Base-by-base conservation (phyloP, 495 filamentous ascomycete genomes). In the Immersiella caudata region DNA sequence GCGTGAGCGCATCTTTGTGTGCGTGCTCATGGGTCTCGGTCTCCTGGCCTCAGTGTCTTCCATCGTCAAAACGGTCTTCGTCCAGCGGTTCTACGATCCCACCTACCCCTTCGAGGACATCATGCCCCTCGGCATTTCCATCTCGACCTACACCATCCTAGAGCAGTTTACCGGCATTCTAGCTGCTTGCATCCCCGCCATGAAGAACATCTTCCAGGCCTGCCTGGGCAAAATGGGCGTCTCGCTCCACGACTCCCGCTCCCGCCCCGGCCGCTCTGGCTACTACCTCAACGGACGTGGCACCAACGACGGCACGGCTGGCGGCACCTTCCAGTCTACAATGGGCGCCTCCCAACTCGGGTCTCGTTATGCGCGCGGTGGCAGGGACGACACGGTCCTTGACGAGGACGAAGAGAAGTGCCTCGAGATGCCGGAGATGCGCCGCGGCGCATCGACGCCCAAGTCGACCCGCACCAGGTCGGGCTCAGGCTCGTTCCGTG, bases 21-120 rank as follows among this genome's bases (percentile, higher is more conserved):
- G 71, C 62, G 56, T 69, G 25, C 54, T 75, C 7, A 75, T 75
- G 73, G 73, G 68, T 49, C 70, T 75, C 60, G 73, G 73, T 54
- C 36, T 75, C 57, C 66, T 75, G 7, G 73, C 71, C 12, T 69
- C 67, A 18, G 62, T 68, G 0, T 67, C 65, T 12, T 66, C 60
- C 55, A 68, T 75, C 57, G 50, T 70, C 58, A 75, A 75, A 65
- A 75, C 73, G 25, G 63, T 73, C 6, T 65, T 66, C 3, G 61
- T 75, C 16, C 64, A 70, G 40, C 54, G 64, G 18, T 75, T 62
- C 60, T 68, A 69, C 40, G 65, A 73, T 8, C 64, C 66, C 20
- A 26, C 29, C 7, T 18, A 60, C 1, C 24, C 63, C 0, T 0
- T 14, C 2, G 67, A 51, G 18, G 70, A 73, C 18, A 71, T 55